These are phyloP conservation scores for Exophiala dermatitidis DNA, from an alignment of 2,329 filamentous ascomycete genomes.

Conservation along the genomic window DNA sequence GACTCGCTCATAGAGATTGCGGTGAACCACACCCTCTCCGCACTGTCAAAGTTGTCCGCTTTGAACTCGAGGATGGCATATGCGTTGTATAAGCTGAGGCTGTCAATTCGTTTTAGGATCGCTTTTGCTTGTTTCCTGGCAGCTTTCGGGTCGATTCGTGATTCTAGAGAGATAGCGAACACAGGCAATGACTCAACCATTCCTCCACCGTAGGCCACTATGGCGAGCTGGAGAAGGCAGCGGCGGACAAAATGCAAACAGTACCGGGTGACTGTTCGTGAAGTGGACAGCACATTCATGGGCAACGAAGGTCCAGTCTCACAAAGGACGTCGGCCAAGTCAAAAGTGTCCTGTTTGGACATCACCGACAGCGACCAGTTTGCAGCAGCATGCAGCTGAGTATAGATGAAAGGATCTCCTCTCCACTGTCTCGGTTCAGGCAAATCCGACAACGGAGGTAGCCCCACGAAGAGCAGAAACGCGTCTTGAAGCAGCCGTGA, in stretches of 20 bases:
- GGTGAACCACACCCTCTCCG: constrained; percentile 59
- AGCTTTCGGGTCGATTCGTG: constrained; percentile 45
- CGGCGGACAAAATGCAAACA: constrained; percentile 45
- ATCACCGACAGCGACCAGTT: neutral
- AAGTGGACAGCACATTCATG: neutral
- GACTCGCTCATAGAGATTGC: constrained; percentile 54
- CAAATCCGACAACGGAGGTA: constrained; percentile 53
- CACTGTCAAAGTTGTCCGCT: constrained; percentile 51
- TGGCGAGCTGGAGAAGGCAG: constrained; percentile 53
- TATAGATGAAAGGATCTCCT: constrained; percentile 54
- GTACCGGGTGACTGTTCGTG: constrained; percentile 21
- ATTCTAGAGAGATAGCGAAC: constrained; percentile 64
- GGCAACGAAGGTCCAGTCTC: neutral
- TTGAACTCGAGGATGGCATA: constrained; percentile 67
- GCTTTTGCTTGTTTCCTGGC: constrained; percentile 65
- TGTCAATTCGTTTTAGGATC: constrained; percentile 62
- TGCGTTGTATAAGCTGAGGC: constrained; percentile 65
- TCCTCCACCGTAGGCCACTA: constrained; percentile 33
- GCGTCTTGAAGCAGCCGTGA: constrained; percentile 55
- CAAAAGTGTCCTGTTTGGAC: neutral
- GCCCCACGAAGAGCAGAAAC: constrained; percentile 60
- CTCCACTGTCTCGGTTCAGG: constrained; percentile 31
- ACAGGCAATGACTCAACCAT: constrained; percentile 49
- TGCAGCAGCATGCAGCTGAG: constrained; percentile 54
- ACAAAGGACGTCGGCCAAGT: neutral